Conservation (phyloP, 176 grass and related monocot species). For the Lolium perenne region DNA sequence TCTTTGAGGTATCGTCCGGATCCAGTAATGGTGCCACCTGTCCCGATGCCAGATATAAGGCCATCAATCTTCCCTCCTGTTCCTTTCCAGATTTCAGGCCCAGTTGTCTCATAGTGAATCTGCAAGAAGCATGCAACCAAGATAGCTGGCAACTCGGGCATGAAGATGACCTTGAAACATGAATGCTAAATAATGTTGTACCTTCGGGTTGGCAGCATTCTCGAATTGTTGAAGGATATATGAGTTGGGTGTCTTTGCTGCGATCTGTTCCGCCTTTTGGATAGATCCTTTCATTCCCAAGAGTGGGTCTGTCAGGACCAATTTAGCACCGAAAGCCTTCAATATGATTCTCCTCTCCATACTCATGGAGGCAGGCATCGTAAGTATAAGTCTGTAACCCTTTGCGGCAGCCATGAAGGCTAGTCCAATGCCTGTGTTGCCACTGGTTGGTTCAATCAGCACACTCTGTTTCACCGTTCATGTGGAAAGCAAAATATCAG, state of each 20-base stretch:
- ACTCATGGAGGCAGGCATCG: no score
- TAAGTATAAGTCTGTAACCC: no score
- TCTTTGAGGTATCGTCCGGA: slow-evolving; percentile 70
- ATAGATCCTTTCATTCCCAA: slow-evolving; percentile 84
- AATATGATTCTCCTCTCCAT: no score
- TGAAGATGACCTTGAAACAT: slow-evolving; percentile 5
- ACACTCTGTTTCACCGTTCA: neutral
- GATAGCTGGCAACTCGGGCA: slow-evolving; percentile 12
- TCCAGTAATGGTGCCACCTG: slow-evolving; percentile 89
- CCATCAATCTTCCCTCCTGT: slow-evolving; percentile 73
- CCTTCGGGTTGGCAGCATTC: slow-evolving; percentile 92
- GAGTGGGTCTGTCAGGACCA: neutral
- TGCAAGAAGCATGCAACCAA: slow-evolving; percentile 45
- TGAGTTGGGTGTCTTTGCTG: slow-evolving; percentile 71
- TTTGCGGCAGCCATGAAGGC: neutral
- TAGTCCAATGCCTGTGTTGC: neutral
- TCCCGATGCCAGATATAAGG: slow-evolving; percentile 90
- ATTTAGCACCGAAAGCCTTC: no score
- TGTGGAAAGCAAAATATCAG: no score
- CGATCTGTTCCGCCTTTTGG: slow-evolving; percentile 75
- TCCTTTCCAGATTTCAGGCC: slow-evolving; percentile 89
- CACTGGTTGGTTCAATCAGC: neutral
- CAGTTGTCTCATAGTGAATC: slow-evolving; percentile 96
- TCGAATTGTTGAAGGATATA: slow-evolving; percentile 92
- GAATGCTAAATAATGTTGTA: slow-evolving; percentile 32